These are phyloP conservation scores for Tolypocladium album DNA, from an alignment of 2,329 filamentous ascomycete genomes.

Conservation along the genomic window DNA sequence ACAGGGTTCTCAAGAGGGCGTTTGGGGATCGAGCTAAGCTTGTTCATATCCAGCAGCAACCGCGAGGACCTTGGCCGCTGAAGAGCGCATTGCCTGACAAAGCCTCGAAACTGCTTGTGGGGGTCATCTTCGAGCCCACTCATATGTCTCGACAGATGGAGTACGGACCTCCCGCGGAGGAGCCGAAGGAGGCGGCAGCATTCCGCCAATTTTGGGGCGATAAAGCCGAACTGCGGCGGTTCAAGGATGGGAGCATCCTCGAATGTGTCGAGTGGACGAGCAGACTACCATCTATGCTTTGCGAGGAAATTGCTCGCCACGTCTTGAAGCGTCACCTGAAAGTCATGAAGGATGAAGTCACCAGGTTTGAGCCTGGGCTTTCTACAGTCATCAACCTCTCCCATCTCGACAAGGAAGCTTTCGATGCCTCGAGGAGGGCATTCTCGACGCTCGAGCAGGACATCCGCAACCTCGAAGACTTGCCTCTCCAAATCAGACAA, in stretches of 20 bases:
- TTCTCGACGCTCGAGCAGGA: constrained; percentile 68
- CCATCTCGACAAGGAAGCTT: constrained; percentile 43
- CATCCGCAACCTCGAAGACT: constrained; percentile 64
- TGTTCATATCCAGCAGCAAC: constrained; percentile 44
- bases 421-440: constrained; percentile 57
- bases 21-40: constrained; percentile 64
- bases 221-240: constrained; percentile 83
- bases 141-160: constrained; percentile 72
- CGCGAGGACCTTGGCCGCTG: constrained; percentile 20
- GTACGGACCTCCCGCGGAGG: constrained; percentile 76
- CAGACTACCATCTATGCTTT: constrained; percentile 51
- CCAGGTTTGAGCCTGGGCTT: constrained; percentile 39
- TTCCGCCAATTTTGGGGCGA: constrained; percentile 94
- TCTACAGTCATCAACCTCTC: constrained; percentile 35
- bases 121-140: constrained; percentile 60
- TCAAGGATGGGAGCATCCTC: constrained; percentile 88
- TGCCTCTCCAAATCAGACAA: constrained; percentile 80
- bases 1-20: constrained; percentile 57
- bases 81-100: constrained; percentile 8
- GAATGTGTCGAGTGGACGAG: constrained; percentile 84
- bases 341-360: constrained; percentile 41
- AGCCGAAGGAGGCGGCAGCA: constrained; percentile 67
- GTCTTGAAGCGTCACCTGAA: constrained; percentile 61
- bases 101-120: constrained; percentile 42
- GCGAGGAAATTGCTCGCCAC: constrained; percentile 70